Base-by-base conservation (phyloP, 371 early-diverging fungal species). In the Mucor plumbeus region DNA sequence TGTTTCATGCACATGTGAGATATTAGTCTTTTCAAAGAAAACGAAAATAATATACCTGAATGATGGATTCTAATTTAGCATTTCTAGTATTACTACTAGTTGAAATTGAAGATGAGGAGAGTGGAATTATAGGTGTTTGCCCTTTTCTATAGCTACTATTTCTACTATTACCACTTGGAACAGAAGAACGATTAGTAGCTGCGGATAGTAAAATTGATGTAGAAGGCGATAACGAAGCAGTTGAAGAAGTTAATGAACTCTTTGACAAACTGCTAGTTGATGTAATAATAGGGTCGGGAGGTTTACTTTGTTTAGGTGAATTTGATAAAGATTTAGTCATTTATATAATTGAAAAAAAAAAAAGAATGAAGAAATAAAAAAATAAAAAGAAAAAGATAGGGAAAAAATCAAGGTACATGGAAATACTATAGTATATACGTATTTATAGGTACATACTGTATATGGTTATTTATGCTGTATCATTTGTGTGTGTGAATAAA, bases 11-110 rank as follows among this genome's bases (percentile, higher is more conserved):
- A 21, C 31, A 26, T 17, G 17, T 33, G 44, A 33, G 11, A 1
- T 1, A 8, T 8, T 19, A 7, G 17, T 17, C 17, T 8, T 8
- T 7, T n/a, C 17, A n/a, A 48, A 31, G 17, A 47, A 21, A 26
- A 26, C 3, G 26, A 26, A 3, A 26, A 26, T 3, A 26, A 26
- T 17, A 39, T 70, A 76, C 76, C 63, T 76, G 76, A 50, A 73
- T 76, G 26, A 76, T 72, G 41, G 70, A 73, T 44, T 76, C 76
- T 63, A 76, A 36, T 50, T 73, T 76, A 31, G 70, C 57, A 53
- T 70, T 68, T 50, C 59, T 63, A 38, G 66, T 64, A 41, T 47
- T 64, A 61, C 41, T 26, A 34, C 40, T 38, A 40, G 56, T 56
- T 21, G 63, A 54, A 48, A 41, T 38, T 31, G 41, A 67, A 11